These are phyloP conservation scores for Heliamphora exappendiculata DNA, from an alignment of 148 eudicot species.

Conservation along the genomic window DNA sequence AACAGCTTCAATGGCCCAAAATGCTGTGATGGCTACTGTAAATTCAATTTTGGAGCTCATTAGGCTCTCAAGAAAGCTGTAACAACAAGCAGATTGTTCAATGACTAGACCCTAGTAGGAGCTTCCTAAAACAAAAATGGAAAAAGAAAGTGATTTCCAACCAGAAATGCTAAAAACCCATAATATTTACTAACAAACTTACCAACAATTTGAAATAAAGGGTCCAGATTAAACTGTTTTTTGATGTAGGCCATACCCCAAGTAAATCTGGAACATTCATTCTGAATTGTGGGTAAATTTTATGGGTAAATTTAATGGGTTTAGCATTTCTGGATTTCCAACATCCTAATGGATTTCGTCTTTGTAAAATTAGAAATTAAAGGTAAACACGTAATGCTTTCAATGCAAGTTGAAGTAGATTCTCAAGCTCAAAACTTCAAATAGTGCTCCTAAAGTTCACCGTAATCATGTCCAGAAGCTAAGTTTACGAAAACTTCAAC, in stretches of 20 bases:
- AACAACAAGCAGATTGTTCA: background rate
- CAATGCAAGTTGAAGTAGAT: background rate
- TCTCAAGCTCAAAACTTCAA: background rate
- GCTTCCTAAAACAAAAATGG: background rate
- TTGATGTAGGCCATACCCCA: too few relatives aligned
- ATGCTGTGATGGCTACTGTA: conserved; percentile 49
- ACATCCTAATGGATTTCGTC: background rate
- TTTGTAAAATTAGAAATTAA: background rate
- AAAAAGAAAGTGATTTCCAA: background rate
- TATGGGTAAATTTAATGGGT: too few relatives aligned
- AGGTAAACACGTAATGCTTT: background rate
- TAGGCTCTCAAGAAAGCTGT: conserved; percentile 63
- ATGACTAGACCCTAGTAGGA: background rate
- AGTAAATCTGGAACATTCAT: too few relatives aligned
- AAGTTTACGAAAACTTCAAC: background rate
- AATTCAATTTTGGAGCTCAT: conserved; percentile 45
- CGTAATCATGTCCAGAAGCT: background rate
- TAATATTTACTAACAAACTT: too few relatives aligned
- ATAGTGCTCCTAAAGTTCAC: background rate
- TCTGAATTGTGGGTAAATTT: too few relatives aligned
- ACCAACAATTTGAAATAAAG: too few relatives aligned
- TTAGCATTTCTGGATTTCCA: background rate
- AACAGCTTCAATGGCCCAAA: conserved; percentile 64
- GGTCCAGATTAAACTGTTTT: too few relatives aligned
- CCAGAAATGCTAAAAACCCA: too few relatives aligned